Conservation (phyloP, 2,329 filamentous ascomycete species). For the Paecilomyces niveus region DNA sequence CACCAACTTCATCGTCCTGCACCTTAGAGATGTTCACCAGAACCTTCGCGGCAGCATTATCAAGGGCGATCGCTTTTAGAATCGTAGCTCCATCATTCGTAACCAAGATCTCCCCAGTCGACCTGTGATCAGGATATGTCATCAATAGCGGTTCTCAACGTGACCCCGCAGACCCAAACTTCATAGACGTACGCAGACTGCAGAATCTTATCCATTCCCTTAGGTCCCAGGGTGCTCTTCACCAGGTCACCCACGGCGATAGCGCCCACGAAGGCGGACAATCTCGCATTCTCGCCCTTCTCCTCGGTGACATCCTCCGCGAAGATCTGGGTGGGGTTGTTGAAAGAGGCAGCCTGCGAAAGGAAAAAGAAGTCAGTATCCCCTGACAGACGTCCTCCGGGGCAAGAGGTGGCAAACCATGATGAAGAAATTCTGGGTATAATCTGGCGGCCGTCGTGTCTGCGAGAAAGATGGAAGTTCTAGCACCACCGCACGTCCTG, state of each 20-base stretch:
- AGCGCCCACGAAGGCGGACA: constrained; percentile 95
- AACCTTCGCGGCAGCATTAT: constrained; percentile 97
- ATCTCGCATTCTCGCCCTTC: constrained; percentile 97
- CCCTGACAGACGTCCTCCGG: background rate
- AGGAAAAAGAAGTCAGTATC: constrained; percentile 4
- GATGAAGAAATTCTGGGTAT: constrained; percentile 9
- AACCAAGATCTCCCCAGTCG: constrained; percentile 94
- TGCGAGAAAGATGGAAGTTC: background rate
- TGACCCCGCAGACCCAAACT: background rate
- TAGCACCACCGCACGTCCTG: background rate
- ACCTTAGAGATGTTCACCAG: constrained; percentile 99
- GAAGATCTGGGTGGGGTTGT: constrained; percentile 94
- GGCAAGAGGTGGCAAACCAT: constrained; percentile 19
- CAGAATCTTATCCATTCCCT: constrained; percentile 98
- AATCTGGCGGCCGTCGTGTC: background rate
- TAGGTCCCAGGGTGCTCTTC: constrained; percentile 93
- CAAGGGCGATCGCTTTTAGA: constrained; percentile 93
- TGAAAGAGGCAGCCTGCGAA: constrained; percentile 29
- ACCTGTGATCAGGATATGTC: constrained; percentile 46
- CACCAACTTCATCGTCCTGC: constrained; percentile 96
- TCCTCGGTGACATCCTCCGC: constrained; percentile 94
- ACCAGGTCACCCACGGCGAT: constrained; percentile 97
- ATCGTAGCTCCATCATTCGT: constrained; percentile 99
- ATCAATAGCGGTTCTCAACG: background rate
- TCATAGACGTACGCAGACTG: constrained; percentile 71